phyloP scores from a whole-genome alignment of 1,284 basidiomycete species.

The Naganishia sp. region DNA sequence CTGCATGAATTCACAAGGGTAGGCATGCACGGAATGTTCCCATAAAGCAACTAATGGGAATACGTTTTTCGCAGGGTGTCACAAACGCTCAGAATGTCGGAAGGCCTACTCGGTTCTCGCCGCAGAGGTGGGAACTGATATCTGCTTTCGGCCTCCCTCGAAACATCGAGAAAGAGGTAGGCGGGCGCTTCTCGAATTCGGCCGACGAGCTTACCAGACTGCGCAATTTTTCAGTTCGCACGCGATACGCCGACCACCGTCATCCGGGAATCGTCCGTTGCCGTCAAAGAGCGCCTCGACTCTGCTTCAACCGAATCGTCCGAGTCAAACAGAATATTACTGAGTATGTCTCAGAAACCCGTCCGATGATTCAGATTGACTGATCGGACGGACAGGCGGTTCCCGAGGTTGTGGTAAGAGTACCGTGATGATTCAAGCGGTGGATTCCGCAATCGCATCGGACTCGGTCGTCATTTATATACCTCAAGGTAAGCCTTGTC shows the following conservation, averaged over 20 bases:
- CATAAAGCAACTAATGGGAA: background rate
- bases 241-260: constrained; percentile 45
- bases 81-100: constrained; percentile 38
- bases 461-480: constrained; percentile 86
- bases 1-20: constrained; percentile 23
- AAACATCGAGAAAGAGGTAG: constrained; percentile 46
- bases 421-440: constrained; percentile 74
- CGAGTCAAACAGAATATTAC: constrained; percentile 15
- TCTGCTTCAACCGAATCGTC: constrained; percentile 31
- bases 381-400: constrained; percentile 63
- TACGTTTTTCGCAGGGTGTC: background rate
- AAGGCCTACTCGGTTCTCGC: constrained; percentile 42
- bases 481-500: constrained; percentile 64
- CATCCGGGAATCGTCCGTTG: constrained; percentile 47
- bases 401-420: constrained; percentile 79
- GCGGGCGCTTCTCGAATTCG: constrained; percentile 4
- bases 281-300: constrained; percentile 43
- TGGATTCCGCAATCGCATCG: constrained; percentile 68
- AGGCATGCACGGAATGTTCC: background rate
- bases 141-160: constrained; percentile 47
- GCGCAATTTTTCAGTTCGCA: constrained; percentile 25
- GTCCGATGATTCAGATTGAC: constrained; percentile 21
- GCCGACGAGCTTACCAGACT: background rate
- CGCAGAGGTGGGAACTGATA: constrained; percentile 40
- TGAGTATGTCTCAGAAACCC: constrained; percentile 1